A percentile compares a stretch with the other conserved stretches of the same genome.
Conservation (phyloP, 2,329 filamentous ascomycete species). For the Alternaria dauci region DNA sequence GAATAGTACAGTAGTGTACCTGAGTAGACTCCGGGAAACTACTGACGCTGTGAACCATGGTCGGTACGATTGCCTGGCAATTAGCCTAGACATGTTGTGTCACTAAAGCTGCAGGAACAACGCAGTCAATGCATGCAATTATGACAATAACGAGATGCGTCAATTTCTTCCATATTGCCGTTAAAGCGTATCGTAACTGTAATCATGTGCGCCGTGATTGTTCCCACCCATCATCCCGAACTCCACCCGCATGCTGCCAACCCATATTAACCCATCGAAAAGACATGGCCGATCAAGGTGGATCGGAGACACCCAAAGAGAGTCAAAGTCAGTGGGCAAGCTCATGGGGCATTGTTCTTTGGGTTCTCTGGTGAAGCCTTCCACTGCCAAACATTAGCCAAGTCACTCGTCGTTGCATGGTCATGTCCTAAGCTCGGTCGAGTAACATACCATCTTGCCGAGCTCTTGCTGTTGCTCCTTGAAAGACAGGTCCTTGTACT, state of each 20-base stretch:
- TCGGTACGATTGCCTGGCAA: constrained; percentile 14
- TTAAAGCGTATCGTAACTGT: constrained; percentile 19
- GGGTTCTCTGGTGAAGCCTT: constrained; percentile 48
- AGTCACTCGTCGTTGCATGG: not conserved
- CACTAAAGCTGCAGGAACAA: constrained; percentile 34
- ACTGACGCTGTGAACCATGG: not conserved
- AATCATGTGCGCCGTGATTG: constrained; percentile 17
- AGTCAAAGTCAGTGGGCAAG: not conserved
- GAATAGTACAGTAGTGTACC: not conserved
- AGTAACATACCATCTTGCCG: constrained; percentile 42
- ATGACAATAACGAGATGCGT: constrained; percentile 11
- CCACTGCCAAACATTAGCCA: constrained; percentile 37
- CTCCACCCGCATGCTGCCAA: not conserved
- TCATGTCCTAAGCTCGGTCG: not conserved
- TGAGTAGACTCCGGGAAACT: not conserved
- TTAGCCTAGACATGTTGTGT: constrained; percentile 32
- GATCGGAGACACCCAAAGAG: not conserved
- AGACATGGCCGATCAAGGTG: not conserved
- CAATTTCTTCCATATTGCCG: constrained; percentile 36
- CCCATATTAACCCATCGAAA: constrained; percentile 1
- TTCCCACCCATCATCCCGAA: constrained; percentile 9
- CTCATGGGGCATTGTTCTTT: constrained; percentile 37
- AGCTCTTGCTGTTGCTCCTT: constrained; percentile 50
- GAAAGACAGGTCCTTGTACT: constrained; percentile 47
- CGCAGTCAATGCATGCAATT: constrained; percentile 26